A percentile compares a stretch with the other conserved stretches of the same genome.
phyloP scores from a whole-genome alignment of 1,139 yeast species.

The Suhomyces yuchorum region DNA sequence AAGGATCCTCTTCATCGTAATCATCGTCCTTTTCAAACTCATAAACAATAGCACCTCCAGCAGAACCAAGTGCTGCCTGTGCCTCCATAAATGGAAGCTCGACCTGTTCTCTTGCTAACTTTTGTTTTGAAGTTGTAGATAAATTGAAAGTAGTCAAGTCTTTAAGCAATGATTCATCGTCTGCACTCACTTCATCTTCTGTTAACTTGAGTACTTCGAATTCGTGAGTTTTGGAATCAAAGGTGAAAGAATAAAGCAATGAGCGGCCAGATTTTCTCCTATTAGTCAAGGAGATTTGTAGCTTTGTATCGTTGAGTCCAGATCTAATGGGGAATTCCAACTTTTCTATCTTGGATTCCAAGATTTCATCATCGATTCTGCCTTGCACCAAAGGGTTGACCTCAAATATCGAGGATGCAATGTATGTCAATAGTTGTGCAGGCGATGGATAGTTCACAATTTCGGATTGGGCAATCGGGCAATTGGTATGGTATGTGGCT shows the following conservation, averaged over 20 bases:
- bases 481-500: conserved; percentile 62
- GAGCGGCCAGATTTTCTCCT: conserved; percentile 87
- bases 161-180: conserved; percentile 52
- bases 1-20: conserved; percentile 96
- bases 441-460: conserved; percentile 53
- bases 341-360: conserved; percentile 42
- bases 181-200: conserved; percentile 22
- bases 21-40: conserved; percentile 86
- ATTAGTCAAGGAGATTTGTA: conserved; percentile 57
- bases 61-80: conserved; percentile 71
- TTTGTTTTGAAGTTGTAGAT: conserved; percentile 73
- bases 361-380: conserved; percentile 49
- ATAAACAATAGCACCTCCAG: conserved; percentile 87
- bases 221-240: conserved; percentile 55
- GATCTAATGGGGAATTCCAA: conserved; percentile 49
- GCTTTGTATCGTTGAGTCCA: conserved; percentile 49
- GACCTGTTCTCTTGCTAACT: conserved; percentile 76
- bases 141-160: conserved; percentile 87
- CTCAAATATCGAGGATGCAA: conserved; percentile 73
- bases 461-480: conserved; percentile 33
- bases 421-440: conserved; percentile 53
- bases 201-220: conserved; percentile 42
- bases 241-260: conserved; percentile 52
- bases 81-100: conserved; percentile 90
- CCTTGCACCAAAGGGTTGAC: conserved; percentile 44